Evolutionary conservation across 495 filamentous ascomycete species (phyloP), one percentile per base, ranked within the genome.

Genomic region (Daldinia caldariorum): DNA sequence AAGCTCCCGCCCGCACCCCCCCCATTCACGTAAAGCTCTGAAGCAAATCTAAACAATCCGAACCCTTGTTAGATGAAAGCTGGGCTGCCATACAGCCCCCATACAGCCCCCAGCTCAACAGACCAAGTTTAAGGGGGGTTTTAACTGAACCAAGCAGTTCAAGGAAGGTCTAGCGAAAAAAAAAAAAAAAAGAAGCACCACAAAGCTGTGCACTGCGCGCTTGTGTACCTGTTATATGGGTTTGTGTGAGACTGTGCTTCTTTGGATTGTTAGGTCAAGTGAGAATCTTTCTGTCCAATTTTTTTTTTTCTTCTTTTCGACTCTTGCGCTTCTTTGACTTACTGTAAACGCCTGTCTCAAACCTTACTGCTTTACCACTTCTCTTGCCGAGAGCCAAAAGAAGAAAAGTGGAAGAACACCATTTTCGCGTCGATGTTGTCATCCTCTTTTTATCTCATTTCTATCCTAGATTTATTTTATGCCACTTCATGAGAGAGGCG

Each of bases 1-100:
- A 65, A 72, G 70, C 65, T 72, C 65, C 70, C 70, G 64, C 56
- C 70, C 69, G 65, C 51, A 53, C 70, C 70, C 60, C 56, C 70
- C 69, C 70, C 51, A 53, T 59, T 32, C 62, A 65, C 57, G 32
- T 45, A 57, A 72, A 68, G 64, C 65, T 68, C 34, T 68, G 61
- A 68, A 65, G 69, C 60, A 54, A 61, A 68, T 66, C 68, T 58
- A 65, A 72, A 65, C 61, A 68, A 51, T 60, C 57, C 57, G 50
- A 61, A 72, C 61, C 70, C 64, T 47, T 72, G 70, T 68, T 68
- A 45, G 43, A 67, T 60, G 49, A 72, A 49, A 72, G 66, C 66
- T 63, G 60, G 54, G 37, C 16, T 66, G 10, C 47, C 66, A 58
- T 53, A 63, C 63, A 47, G 59, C 69, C 62, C 63, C 47, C 66